Evolutionary conservation across 495 filamentous ascomycete genomes (phyloP), one percentile per base, ranked within the genome.

Genomic region (Pyrenula massariospora): DNA sequence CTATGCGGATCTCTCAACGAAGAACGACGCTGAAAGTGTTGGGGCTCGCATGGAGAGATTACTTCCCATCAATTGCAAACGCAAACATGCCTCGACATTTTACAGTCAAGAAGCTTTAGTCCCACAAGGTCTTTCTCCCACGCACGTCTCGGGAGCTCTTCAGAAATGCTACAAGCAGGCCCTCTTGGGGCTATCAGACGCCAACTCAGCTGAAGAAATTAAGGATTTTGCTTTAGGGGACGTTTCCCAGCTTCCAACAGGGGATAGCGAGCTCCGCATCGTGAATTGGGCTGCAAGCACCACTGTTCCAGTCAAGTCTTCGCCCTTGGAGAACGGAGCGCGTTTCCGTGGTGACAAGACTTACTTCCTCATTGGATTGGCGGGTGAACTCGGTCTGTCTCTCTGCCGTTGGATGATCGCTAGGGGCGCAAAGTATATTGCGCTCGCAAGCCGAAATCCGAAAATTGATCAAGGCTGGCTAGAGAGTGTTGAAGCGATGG

Each of bases 331-430:
- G 31, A 42, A 42, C 15, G 31, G 31, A 5, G 31, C 15, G 5
- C 31, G 31, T 42, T 42, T 59, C 48, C 42, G 48, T 8, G 49
- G 65, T 0, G 25, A 72, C 56, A 74, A 68, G 59, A 55, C 79
- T 0, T 84, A 84, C 57, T 56, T 77, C 3, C 62, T 84, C 1
- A 60, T 78, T 12, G 81, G 81, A 3, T 55, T 82, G 12, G 78
- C 76, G 2, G 73, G 79, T 25, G 73, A 78, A 50, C 66, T 83
- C 3, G 81, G 78, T n/a, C 74, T 73, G 58, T 83, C 80, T 12
- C 56, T 84, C 3, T 80, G 77, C 60, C 61, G 66, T 2, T 76
- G 81, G 56, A 77, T 84, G 63, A 66, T 74, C 2, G 21, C 63
- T 5, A 66, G 75, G 12, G 81, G 81, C 1, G 80, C 81, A 0